Evolutionary conservation across 2,329 filamentous ascomycete species (phyloP).

Genomic region (Colletotrichum horii): DNA sequence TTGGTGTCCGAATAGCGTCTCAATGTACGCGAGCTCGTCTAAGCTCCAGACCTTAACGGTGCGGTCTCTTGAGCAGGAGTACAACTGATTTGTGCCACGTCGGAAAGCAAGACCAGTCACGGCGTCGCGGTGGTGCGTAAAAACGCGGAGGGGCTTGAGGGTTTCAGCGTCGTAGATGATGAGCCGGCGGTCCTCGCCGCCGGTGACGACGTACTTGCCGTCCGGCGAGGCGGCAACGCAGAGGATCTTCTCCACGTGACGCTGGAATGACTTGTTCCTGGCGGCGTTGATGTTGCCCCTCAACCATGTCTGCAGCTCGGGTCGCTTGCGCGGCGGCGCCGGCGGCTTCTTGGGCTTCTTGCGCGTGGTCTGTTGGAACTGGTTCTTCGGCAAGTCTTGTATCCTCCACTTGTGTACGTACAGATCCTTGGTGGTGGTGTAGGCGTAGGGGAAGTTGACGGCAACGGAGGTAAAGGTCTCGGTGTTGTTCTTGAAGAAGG

Average conservation of each 20-base stretch:
- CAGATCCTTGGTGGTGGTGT: conserved; percentile 87
- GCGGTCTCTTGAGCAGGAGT: conserved; percentile 87
- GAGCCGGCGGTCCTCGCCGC: conserved; percentile 81
- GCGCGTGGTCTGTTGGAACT: conserved; percentile 63
- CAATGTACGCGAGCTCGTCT: conserved; percentile 90
- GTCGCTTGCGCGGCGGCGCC: conserved; percentile 65
- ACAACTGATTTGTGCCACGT: conserved; percentile 87
- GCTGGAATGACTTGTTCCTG: conserved; percentile 70
- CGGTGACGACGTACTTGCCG: conserved; percentile 89
- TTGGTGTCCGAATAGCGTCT: conserved; percentile 96
- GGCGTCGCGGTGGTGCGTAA: conserved; percentile 89
- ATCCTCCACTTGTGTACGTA: conserved; percentile 89
- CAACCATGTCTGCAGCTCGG: conserved; percentile 65
- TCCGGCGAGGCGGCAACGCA: conserved; percentile 87
- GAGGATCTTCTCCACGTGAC: conserved; percentile 82
- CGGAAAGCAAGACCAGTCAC: conserved; percentile 87
- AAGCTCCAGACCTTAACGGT: conserved; percentile 96
- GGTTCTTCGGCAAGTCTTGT: conserved; percentile 66
- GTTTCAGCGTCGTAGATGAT: conserved; percentile 87
- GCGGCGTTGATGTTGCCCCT: conserved; percentile 66
- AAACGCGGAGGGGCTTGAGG: conserved; percentile 79
- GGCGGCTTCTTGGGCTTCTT: conserved; percentile 61
- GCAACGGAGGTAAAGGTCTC: conserved; percentile 81
- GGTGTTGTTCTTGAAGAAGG: conserved; percentile 80
- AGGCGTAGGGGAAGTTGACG: conserved; percentile 78